These are phyloP conservation scores for Ascochyta rabiei DNA, from an alignment of 2,329 filamentous ascomycete species.

Conservation along the genomic window DNA sequence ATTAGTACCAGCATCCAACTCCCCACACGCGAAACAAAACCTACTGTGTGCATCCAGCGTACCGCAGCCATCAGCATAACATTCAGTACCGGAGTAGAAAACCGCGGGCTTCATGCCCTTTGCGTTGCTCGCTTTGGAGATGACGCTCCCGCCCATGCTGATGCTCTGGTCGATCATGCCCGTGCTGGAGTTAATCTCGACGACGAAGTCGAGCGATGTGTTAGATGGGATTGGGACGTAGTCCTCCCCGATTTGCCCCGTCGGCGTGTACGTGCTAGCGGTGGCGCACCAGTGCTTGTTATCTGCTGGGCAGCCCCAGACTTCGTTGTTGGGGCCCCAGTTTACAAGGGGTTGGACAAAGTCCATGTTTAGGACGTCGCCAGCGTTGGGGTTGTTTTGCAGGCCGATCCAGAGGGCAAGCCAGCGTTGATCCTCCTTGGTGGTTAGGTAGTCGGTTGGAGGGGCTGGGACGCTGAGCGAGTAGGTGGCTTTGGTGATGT, in stretches of 20 bases:
- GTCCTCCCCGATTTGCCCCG: not conserved
- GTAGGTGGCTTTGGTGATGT: constrained; percentile 20
- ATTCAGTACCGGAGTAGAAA: constrained; percentile 28
- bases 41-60: constrained; percentile 8
- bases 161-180: constrained; percentile 1
- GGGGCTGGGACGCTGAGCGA: constrained; percentile 4
- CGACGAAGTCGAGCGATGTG: not conserved
- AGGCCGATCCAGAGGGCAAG: constrained; percentile 2
- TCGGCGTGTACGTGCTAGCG: constrained; percentile 11
- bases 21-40: not conserved
- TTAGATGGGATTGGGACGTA: not conserved
- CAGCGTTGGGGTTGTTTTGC: constrained; percentile 4
- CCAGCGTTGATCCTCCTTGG: not conserved
- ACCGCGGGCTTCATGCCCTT: constrained; percentile 12
- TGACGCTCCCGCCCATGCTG: constrained; percentile 3
- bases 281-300: constrained; percentile 16
- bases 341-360: constrained; percentile 15
- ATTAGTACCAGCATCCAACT: not conserved
- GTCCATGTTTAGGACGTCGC: constrained; percentile 8
- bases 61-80: constrained; percentile 7
- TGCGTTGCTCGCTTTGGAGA: constrained; percentile 1
- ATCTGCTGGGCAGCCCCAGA: not conserved
- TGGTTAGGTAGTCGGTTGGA: constrained; percentile 5
- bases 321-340: not conserved
- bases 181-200: not conserved